phyloP scores from a whole-genome alignment of 108 stramenopile species.

The Fragilaria crotonensis region DNA sequence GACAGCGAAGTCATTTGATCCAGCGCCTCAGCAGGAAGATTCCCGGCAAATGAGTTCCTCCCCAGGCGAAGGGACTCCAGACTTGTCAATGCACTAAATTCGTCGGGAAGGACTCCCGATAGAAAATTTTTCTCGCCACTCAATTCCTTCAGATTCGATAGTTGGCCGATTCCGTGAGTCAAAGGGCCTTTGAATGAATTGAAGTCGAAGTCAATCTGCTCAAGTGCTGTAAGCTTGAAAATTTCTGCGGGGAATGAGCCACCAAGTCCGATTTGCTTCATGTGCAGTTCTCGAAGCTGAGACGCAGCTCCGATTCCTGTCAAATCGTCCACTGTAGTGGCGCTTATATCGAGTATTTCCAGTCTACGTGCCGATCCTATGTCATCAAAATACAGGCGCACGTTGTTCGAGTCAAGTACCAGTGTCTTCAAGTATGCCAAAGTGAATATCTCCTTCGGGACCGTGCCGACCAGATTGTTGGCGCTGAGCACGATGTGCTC shows the following conservation, averaged over 20 bases:
- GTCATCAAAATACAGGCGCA: constrained; percentile 41
- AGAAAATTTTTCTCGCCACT: constrained; percentile 18
- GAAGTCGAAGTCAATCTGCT: constrained; percentile 12
- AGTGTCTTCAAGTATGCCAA: constrained; percentile 1
- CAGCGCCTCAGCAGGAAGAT: constrained; percentile 9
- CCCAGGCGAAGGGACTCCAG: constrained; percentile 3
- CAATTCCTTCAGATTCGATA: constrained; percentile 25
- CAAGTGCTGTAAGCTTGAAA: constrained; percentile 7
- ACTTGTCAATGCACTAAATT: constrained; percentile 3
- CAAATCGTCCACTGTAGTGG: constrained; percentile 17
- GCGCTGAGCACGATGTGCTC: constrained; percentile 32
- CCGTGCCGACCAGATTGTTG: constrained; percentile 30
- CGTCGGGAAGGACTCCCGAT: constrained; percentile 22
- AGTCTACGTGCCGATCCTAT: constrained; percentile 43
- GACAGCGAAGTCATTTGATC: constrained; percentile 16
- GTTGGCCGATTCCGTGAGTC: constrained; percentile 20
- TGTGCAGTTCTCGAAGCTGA: constrained; percentile 8
- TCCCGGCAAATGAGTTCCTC: constrained; percentile 12
- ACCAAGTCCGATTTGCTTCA: constrained; percentile 15
- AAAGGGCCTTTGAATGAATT: constrained; percentile 32
- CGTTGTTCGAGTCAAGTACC: constrained; percentile 19
- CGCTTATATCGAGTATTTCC: constrained; percentile 30
- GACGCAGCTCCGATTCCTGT: constrained; percentile 20
- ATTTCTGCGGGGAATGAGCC: constrained; percentile 16
- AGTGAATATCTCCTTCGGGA: constrained; percentile 3